Evolutionary conservation across 2,329 filamentous ascomycete species (phyloP).

Genomic region (Sodiomyces alkalinus): DNA sequence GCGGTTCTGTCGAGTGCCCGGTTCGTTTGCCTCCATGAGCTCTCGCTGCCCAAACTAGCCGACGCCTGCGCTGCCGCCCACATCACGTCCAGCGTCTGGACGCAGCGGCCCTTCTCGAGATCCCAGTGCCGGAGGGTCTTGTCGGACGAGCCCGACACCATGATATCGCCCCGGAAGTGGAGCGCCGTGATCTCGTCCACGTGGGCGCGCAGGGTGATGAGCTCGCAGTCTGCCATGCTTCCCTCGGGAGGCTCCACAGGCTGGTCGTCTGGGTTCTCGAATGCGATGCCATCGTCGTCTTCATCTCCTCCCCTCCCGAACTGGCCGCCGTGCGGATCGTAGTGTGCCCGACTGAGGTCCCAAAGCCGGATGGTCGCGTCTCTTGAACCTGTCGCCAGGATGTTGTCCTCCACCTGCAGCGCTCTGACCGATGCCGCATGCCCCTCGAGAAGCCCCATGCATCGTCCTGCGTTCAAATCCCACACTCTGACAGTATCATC

Average conservation of each 20-base stretch:
- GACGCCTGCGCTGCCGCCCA: conserved; percentile 92
- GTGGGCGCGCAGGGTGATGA: conserved; percentile 82
- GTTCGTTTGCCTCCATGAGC: conserved; percentile 57
- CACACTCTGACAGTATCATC: conserved; percentile 93
- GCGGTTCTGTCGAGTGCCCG: conserved; percentile 53
- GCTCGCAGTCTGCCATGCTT: conserved; percentile 75
- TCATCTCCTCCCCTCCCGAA: conserved; percentile 43
- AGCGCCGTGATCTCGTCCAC: conserved; percentile 90
- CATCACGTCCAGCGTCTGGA: conserved; percentile 93
- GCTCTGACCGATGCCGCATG: conserved; percentile 88
- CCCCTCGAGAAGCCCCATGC: conserved; percentile 81
- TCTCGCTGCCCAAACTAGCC: conserved; percentile 47
- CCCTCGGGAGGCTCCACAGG: conserved; percentile 57
- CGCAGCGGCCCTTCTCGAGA: conserved; percentile 87
- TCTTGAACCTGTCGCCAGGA: conserved; percentile 85
- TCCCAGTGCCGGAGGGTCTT: conserved; percentile 98
- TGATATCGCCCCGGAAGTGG: conserved; percentile 74
- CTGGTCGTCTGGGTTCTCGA: conserved; percentile 54
- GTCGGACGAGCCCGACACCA: conserved; percentile 91
- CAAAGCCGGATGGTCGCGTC: conserved; percentile 90
- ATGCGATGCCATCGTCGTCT: conserved; percentile 54
- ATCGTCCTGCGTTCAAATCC: conserved; percentile 88
- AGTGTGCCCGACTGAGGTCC: conserved; percentile 83
- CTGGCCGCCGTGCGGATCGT: conserved; percentile 53
- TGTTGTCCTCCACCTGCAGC: conserved; percentile 88